A percentile compares a stretch with the other conserved stretches of the same genome.
Conservation (phyloP, 768 basidiomycete species). For the Zangia roseola region DNA sequence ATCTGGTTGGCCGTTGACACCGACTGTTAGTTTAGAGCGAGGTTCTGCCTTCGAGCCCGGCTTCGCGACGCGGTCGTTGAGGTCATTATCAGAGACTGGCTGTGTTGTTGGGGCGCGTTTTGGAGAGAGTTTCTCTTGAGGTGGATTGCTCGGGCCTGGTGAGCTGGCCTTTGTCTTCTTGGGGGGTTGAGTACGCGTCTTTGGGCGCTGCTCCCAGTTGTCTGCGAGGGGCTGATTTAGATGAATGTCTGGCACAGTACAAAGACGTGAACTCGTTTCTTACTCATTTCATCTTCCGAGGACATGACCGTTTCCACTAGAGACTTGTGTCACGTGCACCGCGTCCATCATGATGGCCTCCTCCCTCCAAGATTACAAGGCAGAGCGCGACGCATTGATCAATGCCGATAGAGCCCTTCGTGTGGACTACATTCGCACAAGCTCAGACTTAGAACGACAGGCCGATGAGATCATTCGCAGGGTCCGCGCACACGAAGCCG, state of each 20-base stretch:
- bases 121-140: slow-evolving; percentile 15
- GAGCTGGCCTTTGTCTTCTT: slow-evolving; percentile 19
- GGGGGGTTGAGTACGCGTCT: slow-evolving; percentile 15
- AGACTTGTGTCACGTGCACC: not conserved
- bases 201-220: slow-evolving; percentile 17
- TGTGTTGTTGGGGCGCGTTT: slow-evolving; percentile 9
- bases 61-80: slow-evolving; percentile 1
- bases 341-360: no score
- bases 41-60: slow-evolving; percentile 17
- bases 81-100: not conserved
- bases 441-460: slow-evolving; percentile 39
- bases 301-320: slow-evolving; percentile 23
- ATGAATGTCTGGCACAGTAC: slow-evolving; percentile 16
- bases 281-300: slow-evolving; percentile 34
- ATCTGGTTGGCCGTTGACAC: slow-evolving; percentile 4
- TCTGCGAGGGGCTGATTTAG: slow-evolving; percentile 26
- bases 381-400: slow-evolving; percentile 31
- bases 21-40: slow-evolving; percentile 10
- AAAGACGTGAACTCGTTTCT: slow-evolving; percentile 7
- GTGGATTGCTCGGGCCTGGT: slow-evolving; percentile 11
- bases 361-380: slow-evolving; percentile 19
- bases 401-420: slow-evolving; percentile 48
- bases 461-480: slow-evolving; percentile 58
- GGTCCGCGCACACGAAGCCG: slow-evolving; percentile 54
- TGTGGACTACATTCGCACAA: slow-evolving; percentile 39